These are phyloP conservation scores for Penicillium egyptiacum DNA, from an alignment of 495 filamentous ascomycete species.

Conservation along the genomic window DNA sequence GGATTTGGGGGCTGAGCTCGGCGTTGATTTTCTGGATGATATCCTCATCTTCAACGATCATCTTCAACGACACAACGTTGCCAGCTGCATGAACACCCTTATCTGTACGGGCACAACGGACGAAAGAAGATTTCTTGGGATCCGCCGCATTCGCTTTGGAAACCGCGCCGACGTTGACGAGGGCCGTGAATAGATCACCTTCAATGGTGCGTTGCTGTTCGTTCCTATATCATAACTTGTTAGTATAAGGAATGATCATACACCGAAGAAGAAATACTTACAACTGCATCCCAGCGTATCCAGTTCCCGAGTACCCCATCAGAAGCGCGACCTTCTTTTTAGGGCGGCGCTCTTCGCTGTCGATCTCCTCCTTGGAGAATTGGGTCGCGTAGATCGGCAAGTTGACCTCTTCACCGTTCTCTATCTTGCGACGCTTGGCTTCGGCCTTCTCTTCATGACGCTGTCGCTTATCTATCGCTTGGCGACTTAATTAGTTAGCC, in stretches of 20 bases:
- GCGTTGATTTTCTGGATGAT: slow-evolving; percentile 89
- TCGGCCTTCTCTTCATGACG: slow-evolving; percentile 56
- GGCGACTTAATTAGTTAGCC: slow-evolving; percentile 65
- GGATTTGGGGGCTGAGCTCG: slow-evolving; percentile 79
- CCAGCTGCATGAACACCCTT: slow-evolving; percentile 98
- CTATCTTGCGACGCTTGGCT: slow-evolving; percentile 58
- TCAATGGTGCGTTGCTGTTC: slow-evolving; percentile 82
- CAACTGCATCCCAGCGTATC: slow-evolving; percentile 96
- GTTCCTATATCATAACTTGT: slow-evolving; percentile 43
- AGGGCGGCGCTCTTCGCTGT: slow-evolving; percentile 76
- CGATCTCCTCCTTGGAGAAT: slow-evolving; percentile 77
- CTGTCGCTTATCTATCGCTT: slow-evolving; percentile 62
- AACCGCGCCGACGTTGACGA: slow-evolving; percentile 86
- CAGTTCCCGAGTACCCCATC: slow-evolving; percentile 94
- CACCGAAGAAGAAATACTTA: slow-evolving; percentile 21
- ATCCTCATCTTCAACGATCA: slow-evolving; percentile 89
- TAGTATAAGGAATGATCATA: neutral
- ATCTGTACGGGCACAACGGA: slow-evolving; percentile 92
- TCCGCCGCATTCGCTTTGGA: slow-evolving; percentile 95
- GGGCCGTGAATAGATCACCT: slow-evolving; percentile 90
- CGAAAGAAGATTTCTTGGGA: slow-evolving; percentile 91
- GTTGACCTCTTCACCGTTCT: slow-evolving; percentile 42
- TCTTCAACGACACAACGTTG: slow-evolving; percentile 91
- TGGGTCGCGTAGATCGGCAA: slow-evolving; percentile 52
- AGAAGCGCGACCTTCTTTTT: slow-evolving; percentile 95